Evolutionary conservation across 176 grass and related monocot genomes (phyloP).

Genomic region (Oryza glaberrima): DNA sequence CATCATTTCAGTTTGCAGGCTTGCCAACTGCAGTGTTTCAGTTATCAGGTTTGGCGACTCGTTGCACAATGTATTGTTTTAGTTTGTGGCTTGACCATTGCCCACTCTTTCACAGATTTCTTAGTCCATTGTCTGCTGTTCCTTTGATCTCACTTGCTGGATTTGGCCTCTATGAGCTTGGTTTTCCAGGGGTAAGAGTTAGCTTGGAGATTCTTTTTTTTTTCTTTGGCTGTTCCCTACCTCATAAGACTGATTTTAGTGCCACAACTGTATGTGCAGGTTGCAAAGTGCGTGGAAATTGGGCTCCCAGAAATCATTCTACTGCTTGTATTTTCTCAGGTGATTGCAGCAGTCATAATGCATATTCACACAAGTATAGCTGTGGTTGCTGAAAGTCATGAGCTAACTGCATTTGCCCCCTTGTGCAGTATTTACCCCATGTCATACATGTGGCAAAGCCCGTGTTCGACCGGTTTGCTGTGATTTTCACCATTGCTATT

Average conservation of each 20-base stretch:
- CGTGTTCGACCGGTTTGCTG: conserved; percentile 74
- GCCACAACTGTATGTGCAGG: conserved; percentile 44
- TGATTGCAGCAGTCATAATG: conserved; percentile 1
- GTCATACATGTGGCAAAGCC: conserved; percentile 53
- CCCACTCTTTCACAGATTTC: conserved; percentile 40
- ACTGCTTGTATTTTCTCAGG: conserved; percentile 82
- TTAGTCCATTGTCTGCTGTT: conserved; percentile 85
- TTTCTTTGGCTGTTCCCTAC: background rate
- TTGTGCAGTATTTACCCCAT: conserved; percentile 78
- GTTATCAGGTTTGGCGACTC: background rate
- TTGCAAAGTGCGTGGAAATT: conserved; percentile 90
- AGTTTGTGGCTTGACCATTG: conserved; percentile 17
- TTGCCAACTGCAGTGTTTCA: background rate
- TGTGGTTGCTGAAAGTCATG: conserved; percentile 10
- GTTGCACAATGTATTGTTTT: background rate
- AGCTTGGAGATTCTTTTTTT: background rate
- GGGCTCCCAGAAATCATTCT: conserved; percentile 83
- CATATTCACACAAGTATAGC: background rate
- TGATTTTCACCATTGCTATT: conserved; percentile 83
- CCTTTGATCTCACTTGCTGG: conserved; percentile 78
- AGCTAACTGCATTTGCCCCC: conserved; percentile 4
- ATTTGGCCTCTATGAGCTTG: conserved; percentile 93
- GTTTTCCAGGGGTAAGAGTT: conserved; percentile 75
- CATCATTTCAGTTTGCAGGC: conserved; percentile 16
- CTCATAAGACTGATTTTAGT: conserved; percentile 9